These are phyloP conservation scores for Trametes versicolor DNA, from an alignment of 1,284 basidiomycete species.

Conservation along the genomic window DNA sequence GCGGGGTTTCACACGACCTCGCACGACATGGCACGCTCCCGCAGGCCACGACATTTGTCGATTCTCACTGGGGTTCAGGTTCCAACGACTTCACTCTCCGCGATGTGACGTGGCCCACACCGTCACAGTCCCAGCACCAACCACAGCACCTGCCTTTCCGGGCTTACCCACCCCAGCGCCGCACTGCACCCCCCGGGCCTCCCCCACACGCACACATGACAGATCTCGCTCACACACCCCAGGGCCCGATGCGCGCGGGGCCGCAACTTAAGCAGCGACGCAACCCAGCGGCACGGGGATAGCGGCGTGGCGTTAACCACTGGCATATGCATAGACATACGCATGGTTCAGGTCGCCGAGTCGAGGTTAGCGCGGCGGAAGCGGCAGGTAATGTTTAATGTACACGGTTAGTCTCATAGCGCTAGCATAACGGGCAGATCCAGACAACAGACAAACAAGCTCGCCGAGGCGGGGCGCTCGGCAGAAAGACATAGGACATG, in stretches of 20 bases:
- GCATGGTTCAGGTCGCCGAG: too few relatives aligned
- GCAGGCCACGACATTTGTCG: too few relatives aligned
- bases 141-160: constrained; percentile 15
- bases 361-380: not conserved
- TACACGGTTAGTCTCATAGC: constrained; percentile 1
- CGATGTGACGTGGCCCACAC: not conserved
- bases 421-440: not conserved
- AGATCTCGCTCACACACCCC: not conserved
- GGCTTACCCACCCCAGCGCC: not conserved
- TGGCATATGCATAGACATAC: not conserved
- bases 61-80: too few relatives aligned
- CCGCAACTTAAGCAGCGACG: too few relatives aligned
- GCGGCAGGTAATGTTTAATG: not conserved
- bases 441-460: constrained; percentile 6
- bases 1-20: too few relatives aligned
- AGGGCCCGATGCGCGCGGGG: not conserved
- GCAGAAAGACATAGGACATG: too few relatives aligned
- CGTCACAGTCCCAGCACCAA: constrained; percentile 6
- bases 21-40: too few relatives aligned
- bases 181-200: not conserved
- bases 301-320: not conserved
- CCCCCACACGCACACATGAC: not conserved
- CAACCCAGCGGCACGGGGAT: not conserved
- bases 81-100: not conserved
- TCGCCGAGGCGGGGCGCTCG: not conserved